phyloP scores from a whole-genome alignment of 306 rosid genomes.

The Citrullus mucosospermus region DNA sequence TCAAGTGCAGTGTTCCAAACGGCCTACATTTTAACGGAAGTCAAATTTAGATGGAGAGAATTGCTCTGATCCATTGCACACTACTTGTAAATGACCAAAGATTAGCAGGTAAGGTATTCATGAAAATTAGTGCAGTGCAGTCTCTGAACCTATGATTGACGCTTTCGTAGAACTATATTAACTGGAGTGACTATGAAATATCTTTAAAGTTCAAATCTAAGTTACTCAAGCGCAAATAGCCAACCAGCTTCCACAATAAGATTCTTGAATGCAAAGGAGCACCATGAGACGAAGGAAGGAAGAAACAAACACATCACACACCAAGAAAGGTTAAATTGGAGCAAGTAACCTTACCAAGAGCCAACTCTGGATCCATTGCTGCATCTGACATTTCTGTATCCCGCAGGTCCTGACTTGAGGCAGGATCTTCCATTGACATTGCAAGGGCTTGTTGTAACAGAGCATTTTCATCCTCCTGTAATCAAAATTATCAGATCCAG shows the following conservation, averaged over 20 bases:
- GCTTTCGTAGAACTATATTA: neutral
- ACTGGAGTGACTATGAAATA: neutral
- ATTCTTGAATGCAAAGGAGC: neutral
- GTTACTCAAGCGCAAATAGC: neutral
- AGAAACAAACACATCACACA: neutral
- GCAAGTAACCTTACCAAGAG: slow-evolving; percentile 47
- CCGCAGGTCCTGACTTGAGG: slow-evolving; percentile 34
- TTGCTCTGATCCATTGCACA: neutral
- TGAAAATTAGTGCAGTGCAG: neutral
- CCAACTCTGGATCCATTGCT: slow-evolving; percentile 69
- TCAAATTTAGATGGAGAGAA: neutral
- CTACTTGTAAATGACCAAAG: neutral
- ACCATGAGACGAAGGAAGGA: neutral
- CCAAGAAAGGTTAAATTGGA: neutral
- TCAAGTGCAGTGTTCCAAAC: neutral
- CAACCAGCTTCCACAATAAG: neutral
- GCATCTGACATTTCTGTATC: slow-evolving; percentile 88
- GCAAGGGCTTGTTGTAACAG: slow-evolving; percentile 97
- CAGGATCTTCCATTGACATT: slow-evolving; percentile 96
- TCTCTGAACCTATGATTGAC: neutral
- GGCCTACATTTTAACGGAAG: neutral
- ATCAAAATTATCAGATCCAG: neutral
- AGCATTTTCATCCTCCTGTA: slow-evolving; percentile 69
- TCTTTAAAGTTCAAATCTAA: neutral
- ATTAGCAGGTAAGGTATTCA: neutral